Percentiles rank a stretch among this genome's conserved stretches.
Conservation (phyloP, 148 eudicot species). For the Fagopyrum tataricum region DNA sequence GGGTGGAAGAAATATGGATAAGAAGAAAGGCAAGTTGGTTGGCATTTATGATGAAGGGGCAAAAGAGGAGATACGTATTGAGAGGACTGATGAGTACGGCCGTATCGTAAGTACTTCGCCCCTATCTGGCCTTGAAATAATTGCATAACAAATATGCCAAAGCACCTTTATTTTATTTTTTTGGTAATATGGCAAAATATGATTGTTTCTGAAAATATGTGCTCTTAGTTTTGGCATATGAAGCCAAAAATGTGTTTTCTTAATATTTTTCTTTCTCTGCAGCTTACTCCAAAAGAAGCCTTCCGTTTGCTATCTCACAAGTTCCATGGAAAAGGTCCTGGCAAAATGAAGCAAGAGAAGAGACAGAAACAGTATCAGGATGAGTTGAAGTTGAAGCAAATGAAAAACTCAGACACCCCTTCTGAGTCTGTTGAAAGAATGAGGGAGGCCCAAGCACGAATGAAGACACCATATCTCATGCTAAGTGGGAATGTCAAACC, state of each 20-base stretch:
- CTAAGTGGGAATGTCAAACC: slow-evolving; percentile 89
- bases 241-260: background rate
- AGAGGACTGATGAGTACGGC: slow-evolving; percentile 90
- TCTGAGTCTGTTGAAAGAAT: slow-evolving; percentile 86
- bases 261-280: slow-evolving; percentile 24
- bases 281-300: slow-evolving; percentile 95
- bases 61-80: slow-evolving; percentile 68
- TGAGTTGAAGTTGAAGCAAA: slow-evolving; percentile 79
- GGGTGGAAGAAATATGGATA: slow-evolving; percentile 99
- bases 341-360: slow-evolving; percentile 89
- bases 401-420: slow-evolving; percentile 86
- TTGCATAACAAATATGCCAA: background rate
- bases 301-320: slow-evolving; percentile 78
- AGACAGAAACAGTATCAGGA: slow-evolving; percentile 77
- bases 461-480: slow-evolving; percentile 79
- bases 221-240: background rate
- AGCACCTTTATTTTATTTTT: background rate
- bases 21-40: slow-evolving; percentile 91
- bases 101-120: slow-evolving; percentile 65
- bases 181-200: too few relatives aligned
- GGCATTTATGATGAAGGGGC: slow-evolving; percentile 64
- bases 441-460: slow-evolving; percentile 81
- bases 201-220: too few relatives aligned
- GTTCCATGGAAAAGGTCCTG: slow-evolving; percentile 97
- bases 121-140: background rate